phyloP scores from a whole-genome alignment of 2,329 filamentous ascomycete species.

The Calonectria montana region DNA sequence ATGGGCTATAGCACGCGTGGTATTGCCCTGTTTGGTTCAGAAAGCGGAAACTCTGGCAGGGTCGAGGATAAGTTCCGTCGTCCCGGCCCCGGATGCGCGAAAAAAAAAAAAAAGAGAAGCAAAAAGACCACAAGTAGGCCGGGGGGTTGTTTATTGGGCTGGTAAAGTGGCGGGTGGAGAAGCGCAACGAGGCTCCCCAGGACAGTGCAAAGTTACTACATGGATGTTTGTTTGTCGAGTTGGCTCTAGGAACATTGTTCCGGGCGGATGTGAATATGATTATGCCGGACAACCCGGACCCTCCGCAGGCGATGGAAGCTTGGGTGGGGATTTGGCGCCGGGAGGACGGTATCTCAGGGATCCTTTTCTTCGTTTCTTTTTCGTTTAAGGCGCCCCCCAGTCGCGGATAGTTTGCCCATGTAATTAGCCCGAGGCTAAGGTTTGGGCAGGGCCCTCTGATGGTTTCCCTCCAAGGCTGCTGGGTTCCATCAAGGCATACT shows the following conservation, averaged over 20 bases:
- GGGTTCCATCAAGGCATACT: neutral
- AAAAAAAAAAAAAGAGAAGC: too few species aligned
- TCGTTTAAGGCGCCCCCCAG: neutral
- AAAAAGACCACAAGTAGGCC: neutral
- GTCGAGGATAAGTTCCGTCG: neutral
- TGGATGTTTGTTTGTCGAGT: neutral
- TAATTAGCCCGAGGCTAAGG: neutral
- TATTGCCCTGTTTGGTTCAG: neutral
- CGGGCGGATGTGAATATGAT: neutral
- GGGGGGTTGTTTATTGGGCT: neutral
- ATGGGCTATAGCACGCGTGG: conserved; percentile 6
- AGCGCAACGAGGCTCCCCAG: neutral
- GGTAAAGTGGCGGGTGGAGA: neutral
- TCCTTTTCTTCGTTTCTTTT: neutral
- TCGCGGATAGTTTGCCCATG: neutral
- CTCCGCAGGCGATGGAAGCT: conserved; percentile 1
- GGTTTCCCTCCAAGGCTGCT: neutral
- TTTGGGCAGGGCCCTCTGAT: neutral
- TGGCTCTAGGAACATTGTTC: neutral
- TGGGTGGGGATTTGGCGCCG: neutral
- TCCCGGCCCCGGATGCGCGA: neutral
- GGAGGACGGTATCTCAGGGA: neutral
- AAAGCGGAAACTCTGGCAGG: neutral
- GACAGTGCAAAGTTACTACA: neutral
- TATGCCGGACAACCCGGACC: conserved; percentile 3